These are phyloP conservation scores for Solanum aculeatissimum DNA, from an alignment of 305 asterid species.

Conservation along the genomic window DNA sequence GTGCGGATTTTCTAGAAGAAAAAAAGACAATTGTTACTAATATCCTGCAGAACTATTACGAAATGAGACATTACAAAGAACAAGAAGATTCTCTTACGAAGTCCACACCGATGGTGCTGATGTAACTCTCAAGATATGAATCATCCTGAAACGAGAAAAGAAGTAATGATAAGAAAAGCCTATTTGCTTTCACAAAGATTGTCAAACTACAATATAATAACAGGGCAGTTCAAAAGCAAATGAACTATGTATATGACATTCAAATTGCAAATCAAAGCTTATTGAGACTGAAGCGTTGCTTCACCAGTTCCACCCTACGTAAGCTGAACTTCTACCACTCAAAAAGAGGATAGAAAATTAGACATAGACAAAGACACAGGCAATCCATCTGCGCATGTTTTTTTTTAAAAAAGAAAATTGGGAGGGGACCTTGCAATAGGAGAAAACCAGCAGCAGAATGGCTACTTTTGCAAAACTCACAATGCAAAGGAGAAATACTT, in stretches of 20 bases:
- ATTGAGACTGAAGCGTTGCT: neutral
- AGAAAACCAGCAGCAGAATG: neutral
- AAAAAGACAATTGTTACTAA: neutral
- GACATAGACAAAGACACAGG: neutral
- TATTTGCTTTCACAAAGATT: neutral
- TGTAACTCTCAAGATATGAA: constrained; percentile 84
- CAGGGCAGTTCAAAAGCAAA: neutral
- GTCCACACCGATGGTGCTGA: constrained; percentile 88
- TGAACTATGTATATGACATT: neutral
- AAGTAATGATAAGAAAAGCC: neutral
- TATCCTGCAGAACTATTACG: neutral
- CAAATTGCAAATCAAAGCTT: neutral
- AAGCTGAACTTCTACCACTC: neutral
- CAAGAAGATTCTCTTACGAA: constrained; percentile 42
- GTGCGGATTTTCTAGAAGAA: constrained; percentile 72
- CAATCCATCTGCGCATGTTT: neutral
- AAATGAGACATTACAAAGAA: neutral
- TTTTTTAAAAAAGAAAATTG: too few species aligned
- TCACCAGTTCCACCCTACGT: neutral
- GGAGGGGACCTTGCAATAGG: neutral
- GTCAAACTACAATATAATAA: neutral
- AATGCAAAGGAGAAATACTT: neutral
- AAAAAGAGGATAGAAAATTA: neutral
- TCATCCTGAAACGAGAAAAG: constrained; percentile 48
- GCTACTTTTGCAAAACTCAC: neutral